Evolutionary conservation across 169 alveolate species (phyloP), one percentile per base, ranked within the genome.

Genomic region (Eimeria praecox): DNA sequence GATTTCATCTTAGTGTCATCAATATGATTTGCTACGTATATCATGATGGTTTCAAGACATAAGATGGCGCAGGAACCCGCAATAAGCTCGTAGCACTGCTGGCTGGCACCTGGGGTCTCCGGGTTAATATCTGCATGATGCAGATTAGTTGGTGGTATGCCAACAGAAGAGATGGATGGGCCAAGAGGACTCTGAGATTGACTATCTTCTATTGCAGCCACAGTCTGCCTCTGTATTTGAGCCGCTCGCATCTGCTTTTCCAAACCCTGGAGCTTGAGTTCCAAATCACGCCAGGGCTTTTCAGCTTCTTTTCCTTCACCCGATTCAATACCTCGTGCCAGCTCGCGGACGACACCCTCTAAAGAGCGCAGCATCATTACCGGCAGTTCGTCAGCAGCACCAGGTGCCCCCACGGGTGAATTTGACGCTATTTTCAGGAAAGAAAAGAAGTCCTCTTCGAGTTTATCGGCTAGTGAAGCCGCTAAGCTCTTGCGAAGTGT

Each of bases 61-160:
- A 87, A 87, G 82, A 87, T 62, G 80, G 94, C 94, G 30, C 94
- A 87, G 33, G 94, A 62, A 52, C 94, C 94, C 46, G 94, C 94
- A 64, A 87, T 44, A 33, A 87, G 83, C 82, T 87, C 83, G 94
- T 87, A 87, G 83, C 94, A 87, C 83, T 87, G 94, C 94, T 87
- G 94, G 44, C 54, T 87, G 64, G 78, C 66, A 24, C 94, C 94
- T 4, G 62, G 44, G 59, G 83, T 62, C 59, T 87, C 94, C 44
- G 46, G 44, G 10, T 44, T n/a, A n/a, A 87, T n/a, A 27, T 59
- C 94, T 62, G 78, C 83, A 38, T 87, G 83, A n/a, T 64, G 40
- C 18, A 87, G 35, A 59, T 44, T 64, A 10, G 94, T 64, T 33
- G 82, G 54, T 42, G 83, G 82, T 14, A 42, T 4, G 64, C 94